A percentile compares a stretch with the other conserved stretches of the same genome.
These are phyloP conservation scores for Phylloporus arenicola DNA, from an alignment of 768 basidiomycete species.

Conservation along the genomic window DNA sequence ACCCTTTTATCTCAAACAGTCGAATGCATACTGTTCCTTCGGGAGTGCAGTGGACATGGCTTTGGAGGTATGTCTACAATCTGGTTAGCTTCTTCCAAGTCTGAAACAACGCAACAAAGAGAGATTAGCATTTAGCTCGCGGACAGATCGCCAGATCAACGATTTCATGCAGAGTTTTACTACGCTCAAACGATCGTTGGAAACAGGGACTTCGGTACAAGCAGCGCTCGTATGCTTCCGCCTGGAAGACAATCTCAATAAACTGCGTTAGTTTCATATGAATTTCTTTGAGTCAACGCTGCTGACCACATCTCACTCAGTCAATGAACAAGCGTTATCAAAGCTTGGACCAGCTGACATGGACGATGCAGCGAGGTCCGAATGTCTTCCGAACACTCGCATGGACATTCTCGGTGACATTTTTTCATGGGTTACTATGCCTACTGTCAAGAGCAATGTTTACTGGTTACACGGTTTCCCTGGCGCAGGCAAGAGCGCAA, in stretches of 20 bases:
- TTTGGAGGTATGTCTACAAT: conserved; percentile 26
- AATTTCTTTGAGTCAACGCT: neutral
- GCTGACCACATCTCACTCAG: conserved; percentile 1
- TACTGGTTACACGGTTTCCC: conserved; percentile 35
- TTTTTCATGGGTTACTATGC: conserved; percentile 21
- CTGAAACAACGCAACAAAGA: conserved; percentile 13
- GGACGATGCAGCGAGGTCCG: conserved; percentile 21
- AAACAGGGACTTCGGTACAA: conserved; percentile 23
- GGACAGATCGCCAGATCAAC: conserved; percentile 18
- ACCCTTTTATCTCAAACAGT: conserved; percentile 29
- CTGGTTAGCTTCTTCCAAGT: neutral
- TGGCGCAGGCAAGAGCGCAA: conserved; percentile 34
- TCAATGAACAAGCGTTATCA: conserved; percentile 15
- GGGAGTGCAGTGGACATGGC: conserved; percentile 32
- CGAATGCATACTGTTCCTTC: conserved; percentile 35
- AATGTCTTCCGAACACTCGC: conserved; percentile 30
- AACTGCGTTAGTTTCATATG: conserved; percentile 17
- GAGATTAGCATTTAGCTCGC: conserved; percentile 10
- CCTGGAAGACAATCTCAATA: conserved; percentile 23
- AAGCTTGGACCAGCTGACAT: conserved; percentile 28
- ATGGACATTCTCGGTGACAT: conserved; percentile 26
- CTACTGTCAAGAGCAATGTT: conserved; percentile 16
- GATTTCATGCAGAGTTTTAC: conserved; percentile 20
- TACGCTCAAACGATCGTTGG: conserved; percentile 23
- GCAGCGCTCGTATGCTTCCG: conserved; percentile 25